Conservation (phyloP, 2,329 filamentous ascomycete genomes). For the Drechslerella stenobrocha region DNA sequence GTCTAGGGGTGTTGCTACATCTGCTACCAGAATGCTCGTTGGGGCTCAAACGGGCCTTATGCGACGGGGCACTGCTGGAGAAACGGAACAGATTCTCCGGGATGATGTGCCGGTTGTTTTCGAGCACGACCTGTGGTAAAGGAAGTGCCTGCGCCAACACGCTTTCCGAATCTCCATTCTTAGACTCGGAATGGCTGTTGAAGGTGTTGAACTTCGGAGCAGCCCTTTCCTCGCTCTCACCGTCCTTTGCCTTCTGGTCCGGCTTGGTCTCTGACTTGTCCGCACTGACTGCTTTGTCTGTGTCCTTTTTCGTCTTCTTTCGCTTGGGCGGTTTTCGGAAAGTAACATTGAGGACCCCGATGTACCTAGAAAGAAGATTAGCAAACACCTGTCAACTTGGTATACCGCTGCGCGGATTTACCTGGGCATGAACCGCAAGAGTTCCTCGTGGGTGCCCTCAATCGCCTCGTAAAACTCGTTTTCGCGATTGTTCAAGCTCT, state of each 20-base stretch:
- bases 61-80: slow-evolving; percentile 55
- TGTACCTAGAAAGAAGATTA: slow-evolving; percentile 67
- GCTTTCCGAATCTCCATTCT: slow-evolving; percentile 13
- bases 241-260: slow-evolving; percentile 52
- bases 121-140: slow-evolving; percentile 68
- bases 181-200: slow-evolving; percentile 35
- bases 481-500: slow-evolving; percentile 95
- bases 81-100: slow-evolving; percentile 66
- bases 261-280: slow-evolving; percentile 51
- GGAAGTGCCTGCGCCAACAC: slow-evolving; percentile 56
- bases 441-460: slow-evolving; percentile 83
- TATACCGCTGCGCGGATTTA: slow-evolving; percentile 55
- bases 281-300: slow-evolving; percentile 52
- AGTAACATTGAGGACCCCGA: slow-evolving; percentile 84
- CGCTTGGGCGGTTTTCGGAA: slow-evolving; percentile 67
- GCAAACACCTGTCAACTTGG: slow-evolving; percentile 27
- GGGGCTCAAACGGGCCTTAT: slow-evolving; percentile 49
- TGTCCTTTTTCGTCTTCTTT: slow-evolving; percentile 55
- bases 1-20: slow-evolving; percentile 22
- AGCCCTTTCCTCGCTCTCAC: slow-evolving; percentile 37
- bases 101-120: slow-evolving; percentile 71
- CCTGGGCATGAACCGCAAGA: slow-evolving; percentile 89
- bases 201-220: slow-evolving; percentile 36
- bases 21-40: slow-evolving; percentile 22
- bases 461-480: slow-evolving; percentile 99